Conservation (phyloP, 2,329 filamentous ascomycete genomes). For the Neophaeococcomyces aloes region DNA sequence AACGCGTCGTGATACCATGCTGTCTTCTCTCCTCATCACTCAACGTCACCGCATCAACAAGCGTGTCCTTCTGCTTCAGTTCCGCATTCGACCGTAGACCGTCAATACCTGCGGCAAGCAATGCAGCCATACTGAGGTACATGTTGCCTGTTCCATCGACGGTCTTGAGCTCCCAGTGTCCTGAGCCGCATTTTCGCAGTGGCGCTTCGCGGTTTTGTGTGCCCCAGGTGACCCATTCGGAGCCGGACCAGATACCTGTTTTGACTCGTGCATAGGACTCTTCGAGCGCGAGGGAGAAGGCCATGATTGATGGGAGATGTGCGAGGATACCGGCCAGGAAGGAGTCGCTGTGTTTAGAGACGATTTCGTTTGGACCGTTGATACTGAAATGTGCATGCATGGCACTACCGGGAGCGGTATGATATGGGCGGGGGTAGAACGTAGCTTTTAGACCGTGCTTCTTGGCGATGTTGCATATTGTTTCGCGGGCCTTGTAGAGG, state of each 20-base stretch:
- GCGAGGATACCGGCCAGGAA: constrained; percentile 65
- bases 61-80: constrained; percentile 27
- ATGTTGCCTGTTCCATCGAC: constrained; percentile 72
- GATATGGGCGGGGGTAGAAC: constrained; percentile 60
- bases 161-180: constrained; percentile 68
- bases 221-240: constrained; percentile 69
- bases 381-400: constrained; percentile 63
- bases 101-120: constrained; percentile 49
- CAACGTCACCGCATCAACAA: constrained; percentile 27
- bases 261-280: constrained; percentile 58
- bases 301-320: constrained; percentile 55
- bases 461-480: constrained; percentile 55
- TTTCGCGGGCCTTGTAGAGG: constrained; percentile 59
- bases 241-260: constrained; percentile 67
- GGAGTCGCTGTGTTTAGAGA: constrained; percentile 35
- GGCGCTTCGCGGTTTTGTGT: constrained; percentile 70
- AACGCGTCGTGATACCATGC: constrained; percentile 28
- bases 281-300: constrained; percentile 57
- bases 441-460: constrained; percentile 56
- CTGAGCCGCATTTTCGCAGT: constrained; percentile 53
- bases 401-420: constrained; percentile 49
- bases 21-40: constrained; percentile 23
- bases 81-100: constrained; percentile 36
- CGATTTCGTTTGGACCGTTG: constrained; percentile 31
- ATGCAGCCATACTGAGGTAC: constrained; percentile 56